A percentile compares a stretch with the other conserved stretches of the same genome.
Evolutionary conservation across 495 filamentous ascomycete species (phyloP).

Genomic region (Astrothelium macrocarpum): DNA sequence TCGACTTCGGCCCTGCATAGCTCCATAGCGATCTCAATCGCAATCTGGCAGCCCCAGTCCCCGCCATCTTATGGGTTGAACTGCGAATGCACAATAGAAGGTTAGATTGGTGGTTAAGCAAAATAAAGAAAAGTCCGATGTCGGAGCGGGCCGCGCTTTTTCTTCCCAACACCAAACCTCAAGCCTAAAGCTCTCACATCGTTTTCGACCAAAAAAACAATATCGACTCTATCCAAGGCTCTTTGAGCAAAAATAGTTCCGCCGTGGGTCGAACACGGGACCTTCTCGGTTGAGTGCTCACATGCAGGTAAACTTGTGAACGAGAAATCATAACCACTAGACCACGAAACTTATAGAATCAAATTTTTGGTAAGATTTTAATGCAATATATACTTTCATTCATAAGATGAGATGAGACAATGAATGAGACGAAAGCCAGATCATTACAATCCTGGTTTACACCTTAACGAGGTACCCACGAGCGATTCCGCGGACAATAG

Average conservation of each 20-base stretch:
- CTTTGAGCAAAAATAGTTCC: neutral
- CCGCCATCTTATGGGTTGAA: neutral
- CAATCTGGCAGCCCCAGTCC: neutral
- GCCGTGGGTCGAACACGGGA: neutral
- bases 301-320: neutral
- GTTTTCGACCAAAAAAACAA: neutral
- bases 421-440: no score
- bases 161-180: no score
- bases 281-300: neutral
- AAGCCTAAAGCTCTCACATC: no score
- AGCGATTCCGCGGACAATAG: no score
- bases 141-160: neutral
- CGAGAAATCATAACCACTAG: neutral
- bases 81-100: no score
- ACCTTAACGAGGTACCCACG: no score
- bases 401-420: no score
- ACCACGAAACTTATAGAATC: neutral
- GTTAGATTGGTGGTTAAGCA: no score
- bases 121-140: neutral
- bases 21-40: neutral
- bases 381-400: no score
- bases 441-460: no score
- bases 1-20: neutral
- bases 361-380: neutral
- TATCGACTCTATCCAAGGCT: no score